phyloP scores from a whole-genome alignment of 2,329 filamentous ascomycete genomes.

The Nemania serpens region DNA sequence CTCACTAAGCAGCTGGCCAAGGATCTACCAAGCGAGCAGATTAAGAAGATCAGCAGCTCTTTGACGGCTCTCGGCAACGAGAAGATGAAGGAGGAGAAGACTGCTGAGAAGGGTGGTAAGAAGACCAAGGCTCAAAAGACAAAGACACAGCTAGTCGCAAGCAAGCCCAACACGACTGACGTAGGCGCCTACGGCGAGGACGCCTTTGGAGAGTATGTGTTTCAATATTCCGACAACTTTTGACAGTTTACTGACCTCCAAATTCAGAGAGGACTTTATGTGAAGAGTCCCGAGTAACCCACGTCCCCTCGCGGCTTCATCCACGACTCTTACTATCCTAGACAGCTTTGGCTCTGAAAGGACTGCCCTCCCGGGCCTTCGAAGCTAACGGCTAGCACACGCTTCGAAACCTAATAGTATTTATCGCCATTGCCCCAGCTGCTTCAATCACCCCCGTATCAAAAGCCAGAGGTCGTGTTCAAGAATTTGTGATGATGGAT shows the following conservation, averaged over 20 bases:
- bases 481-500: constrained; percentile 26
- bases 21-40: constrained; percentile 87
- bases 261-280: constrained; percentile 71
- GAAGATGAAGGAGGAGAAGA: constrained; percentile 99
- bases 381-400: neutral
- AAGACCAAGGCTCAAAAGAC: constrained; percentile 97
- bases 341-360: constrained; percentile 16
- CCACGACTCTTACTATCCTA: constrained; percentile 11
- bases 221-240: neutral
- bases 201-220: constrained; percentile 78
- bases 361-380: constrained; percentile 2
- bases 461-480: constrained; percentile 12
- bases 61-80: constrained; percentile 93
- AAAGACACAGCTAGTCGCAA: constrained; percentile 79
- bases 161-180: constrained; percentile 67
- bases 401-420: constrained; percentile 14
- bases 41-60: constrained; percentile 91
- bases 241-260: constrained; percentile 2
- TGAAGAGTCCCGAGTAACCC: constrained; percentile 49
- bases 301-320: constrained; percentile 28
- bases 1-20: constrained; percentile 86
- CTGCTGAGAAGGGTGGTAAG: constrained; percentile 90
- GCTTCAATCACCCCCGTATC: constrained; percentile 13
- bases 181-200: constrained; percentile 80
- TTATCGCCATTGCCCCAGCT: constrained; percentile 16